Evolutionary conservation across 352 stramenopile species (phyloP), one percentile per base, ranked within the genome.

Genomic region (Hyphochytrium catenoides): DNA sequence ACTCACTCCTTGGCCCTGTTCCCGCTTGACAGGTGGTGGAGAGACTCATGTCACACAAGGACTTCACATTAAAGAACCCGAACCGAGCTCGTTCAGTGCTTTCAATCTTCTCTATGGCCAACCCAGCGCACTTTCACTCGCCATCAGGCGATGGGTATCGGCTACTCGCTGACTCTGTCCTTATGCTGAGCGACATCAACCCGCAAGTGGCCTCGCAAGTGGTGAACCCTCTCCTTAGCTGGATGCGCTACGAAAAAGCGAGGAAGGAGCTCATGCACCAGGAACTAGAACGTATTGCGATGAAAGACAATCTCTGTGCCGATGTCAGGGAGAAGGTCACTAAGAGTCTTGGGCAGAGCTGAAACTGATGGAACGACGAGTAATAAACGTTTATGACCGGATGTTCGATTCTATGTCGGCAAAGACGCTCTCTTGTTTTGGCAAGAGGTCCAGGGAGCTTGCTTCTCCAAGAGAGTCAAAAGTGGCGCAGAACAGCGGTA

Each of bases 61-160:
- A 81, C 34, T 87, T 86, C 55, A 71, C 49, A 14, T 36, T 81
- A 15, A 74, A 59, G 26, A 81, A 82, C 44, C 74, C 74, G 1
- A 90, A 87, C 48, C 51, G 70, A 12, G 62, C 61, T 29, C 59
- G 69, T 8, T 59, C 74, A 23, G 34, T 87, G 19, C 38, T 87
- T 26, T 47, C 49, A 17, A 56, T 52, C 2, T 86, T 86, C 45
- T 48, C 62, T 2, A 56, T 51, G 14, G 34, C 24, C 20, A 85
- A 84, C 43, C 41, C 62, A n/a, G 44, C 51, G 4, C 39, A 48
- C 15, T 90, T 87, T 43, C 74, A 90, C 47, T 52, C 57, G 19
- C 53, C 56, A 27, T 48, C 48, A 34, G 70, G 68, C 7, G 47
- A 38, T n/a, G 72, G 69, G 7, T 88, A 86, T 44, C 30, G 51